A percentile compares a stretch with the other conserved stretches of the same genome.
phyloP scores from a whole-genome alignment of 352 stramenopile genomes.

The Phytophthora chlamydospora region DNA sequence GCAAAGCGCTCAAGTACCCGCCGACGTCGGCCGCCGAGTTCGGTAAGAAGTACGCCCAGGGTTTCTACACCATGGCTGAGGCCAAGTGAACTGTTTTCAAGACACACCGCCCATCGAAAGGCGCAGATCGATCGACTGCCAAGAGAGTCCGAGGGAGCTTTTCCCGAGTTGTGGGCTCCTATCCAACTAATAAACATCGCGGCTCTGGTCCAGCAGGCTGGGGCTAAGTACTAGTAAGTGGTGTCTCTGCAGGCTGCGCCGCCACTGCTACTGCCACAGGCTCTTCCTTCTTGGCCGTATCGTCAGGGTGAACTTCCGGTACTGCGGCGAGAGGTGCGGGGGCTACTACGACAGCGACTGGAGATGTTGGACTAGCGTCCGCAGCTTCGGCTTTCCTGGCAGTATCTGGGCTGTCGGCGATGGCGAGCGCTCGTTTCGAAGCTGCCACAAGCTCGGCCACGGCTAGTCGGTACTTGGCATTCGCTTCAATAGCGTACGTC shows the following conservation, averaged over 20 bases:
- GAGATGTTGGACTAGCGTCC: not conserved
- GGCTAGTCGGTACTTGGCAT: conserved; percentile 66
- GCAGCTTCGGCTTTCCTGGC: conserved; percentile 15
- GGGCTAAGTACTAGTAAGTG: not conserved
- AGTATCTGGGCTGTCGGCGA: conserved; percentile 12
- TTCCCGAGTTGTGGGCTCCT: conserved; percentile 4
- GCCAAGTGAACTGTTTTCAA: too few relatives aligned
- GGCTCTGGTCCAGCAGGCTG: not conserved
- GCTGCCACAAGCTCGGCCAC: conserved; percentile 52
- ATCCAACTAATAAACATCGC: conserved; percentile 29
- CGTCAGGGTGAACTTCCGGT: too few relatives aligned
- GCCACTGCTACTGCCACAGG: conserved; percentile 1
- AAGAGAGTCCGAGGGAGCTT: not conserved
- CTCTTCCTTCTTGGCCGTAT: conserved; percentile 12
- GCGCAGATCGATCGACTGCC: not conserved
- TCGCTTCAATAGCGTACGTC: conserved; percentile 75
- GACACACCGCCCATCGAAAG: too few relatives aligned
- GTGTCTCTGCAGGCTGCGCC: not conserved
- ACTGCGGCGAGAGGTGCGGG: not conserved
- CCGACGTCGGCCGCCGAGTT: conserved; percentile 68
- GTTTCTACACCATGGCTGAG: conserved; percentile 85
- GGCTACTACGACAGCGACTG: not conserved
- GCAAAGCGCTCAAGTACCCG: conserved; percentile 80
- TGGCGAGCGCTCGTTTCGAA: conserved; percentile 35
- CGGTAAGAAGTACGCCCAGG: conserved; percentile 81